Conservation (phyloP, 768 basidiomycete genomes). For the Termitomyces bulborhizus region DNA sequence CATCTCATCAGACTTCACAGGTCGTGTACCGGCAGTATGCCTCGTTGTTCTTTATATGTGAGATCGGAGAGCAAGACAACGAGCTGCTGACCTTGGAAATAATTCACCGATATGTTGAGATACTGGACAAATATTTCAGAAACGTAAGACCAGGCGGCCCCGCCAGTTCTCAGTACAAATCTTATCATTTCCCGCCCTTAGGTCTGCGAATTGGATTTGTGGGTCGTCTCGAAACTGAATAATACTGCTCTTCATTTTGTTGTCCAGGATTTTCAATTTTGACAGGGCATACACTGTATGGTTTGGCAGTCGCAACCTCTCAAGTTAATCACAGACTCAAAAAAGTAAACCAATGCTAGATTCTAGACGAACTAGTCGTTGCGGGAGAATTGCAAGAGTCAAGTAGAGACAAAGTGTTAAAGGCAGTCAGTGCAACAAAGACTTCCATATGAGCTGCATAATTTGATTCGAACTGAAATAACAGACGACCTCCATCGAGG, state of each 20-base stretch:
- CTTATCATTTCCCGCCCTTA: conserved; percentile 39
- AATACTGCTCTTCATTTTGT: background rate
- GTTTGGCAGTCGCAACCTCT: conserved; percentile 6
- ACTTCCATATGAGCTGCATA: background rate
- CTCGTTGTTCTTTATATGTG: conserved; percentile 79
- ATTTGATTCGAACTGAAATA: background rate
- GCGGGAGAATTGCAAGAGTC: conserved; percentile 94
- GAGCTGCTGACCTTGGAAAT: conserved; percentile 80
- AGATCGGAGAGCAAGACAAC: conserved; percentile 67
- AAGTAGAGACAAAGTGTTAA: conserved; percentile 64
- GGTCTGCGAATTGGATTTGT: conserved; percentile 94
- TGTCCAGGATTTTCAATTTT: conserved; percentile 88
- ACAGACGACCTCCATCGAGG: conserved; percentile 13
- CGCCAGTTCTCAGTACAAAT: conserved; percentile 15
- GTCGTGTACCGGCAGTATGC: conserved; percentile 84
- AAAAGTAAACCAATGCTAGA: conserved; percentile 30
- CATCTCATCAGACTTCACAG: conserved; percentile 27
- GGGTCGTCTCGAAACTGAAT: conserved; percentile 17
- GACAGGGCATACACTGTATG: conserved; percentile 87
- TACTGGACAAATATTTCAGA: conserved; percentile 75
- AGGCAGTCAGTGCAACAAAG: conserved; percentile 15
- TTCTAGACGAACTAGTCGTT: conserved; percentile 90
- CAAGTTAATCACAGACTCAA: background rate
- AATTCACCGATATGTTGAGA: conserved; percentile 78
- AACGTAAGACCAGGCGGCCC: conserved; percentile 45